A percentile compares a stretch with the other conserved stretches of the same genome.
These are phyloP conservation scores for Solanum pinnatisectum DNA, from an alignment of 257 asterid species.

Conservation along the genomic window DNA sequence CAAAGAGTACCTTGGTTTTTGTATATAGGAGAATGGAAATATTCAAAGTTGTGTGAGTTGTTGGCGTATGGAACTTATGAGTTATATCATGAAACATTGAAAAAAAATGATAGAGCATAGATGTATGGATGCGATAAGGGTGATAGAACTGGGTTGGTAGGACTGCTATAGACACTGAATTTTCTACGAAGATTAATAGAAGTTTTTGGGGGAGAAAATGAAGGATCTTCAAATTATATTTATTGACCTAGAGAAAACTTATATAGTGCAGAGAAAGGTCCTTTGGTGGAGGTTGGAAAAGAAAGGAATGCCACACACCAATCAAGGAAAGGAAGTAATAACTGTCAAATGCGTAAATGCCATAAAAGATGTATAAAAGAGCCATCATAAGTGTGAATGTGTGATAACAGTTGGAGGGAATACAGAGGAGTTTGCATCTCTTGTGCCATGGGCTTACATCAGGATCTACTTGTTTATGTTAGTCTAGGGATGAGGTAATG, in stretches of 20 bases:
- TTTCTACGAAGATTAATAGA: background rate
- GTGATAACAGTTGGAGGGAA: background rate
- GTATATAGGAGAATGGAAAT: background rate
- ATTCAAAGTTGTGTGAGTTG: background rate
- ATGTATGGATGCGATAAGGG: background rate
- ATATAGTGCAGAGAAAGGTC: background rate
- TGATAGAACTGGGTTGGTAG: background rate
- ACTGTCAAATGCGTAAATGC: background rate
- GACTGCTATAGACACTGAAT: background rate
- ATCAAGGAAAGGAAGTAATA: background rate
- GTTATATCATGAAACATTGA: background rate
- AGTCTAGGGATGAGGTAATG: background rate
- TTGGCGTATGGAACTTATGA: background rate
- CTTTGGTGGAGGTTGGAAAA: background rate
- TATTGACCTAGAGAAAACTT: background rate
- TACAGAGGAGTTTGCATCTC: background rate
- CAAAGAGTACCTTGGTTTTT: background rate
- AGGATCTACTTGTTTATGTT: background rate
- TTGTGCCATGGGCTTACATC: background rate
- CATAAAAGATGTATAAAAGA: background rate
- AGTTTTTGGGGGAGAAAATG: background rate
- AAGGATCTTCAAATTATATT: background rate
- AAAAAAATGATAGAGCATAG: background rate
- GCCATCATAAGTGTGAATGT: background rate
- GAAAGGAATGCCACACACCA: background rate